phyloP scores from a whole-genome alignment of 2,329 filamentous ascomycete species.

The Diaporthe sp. region DNA sequence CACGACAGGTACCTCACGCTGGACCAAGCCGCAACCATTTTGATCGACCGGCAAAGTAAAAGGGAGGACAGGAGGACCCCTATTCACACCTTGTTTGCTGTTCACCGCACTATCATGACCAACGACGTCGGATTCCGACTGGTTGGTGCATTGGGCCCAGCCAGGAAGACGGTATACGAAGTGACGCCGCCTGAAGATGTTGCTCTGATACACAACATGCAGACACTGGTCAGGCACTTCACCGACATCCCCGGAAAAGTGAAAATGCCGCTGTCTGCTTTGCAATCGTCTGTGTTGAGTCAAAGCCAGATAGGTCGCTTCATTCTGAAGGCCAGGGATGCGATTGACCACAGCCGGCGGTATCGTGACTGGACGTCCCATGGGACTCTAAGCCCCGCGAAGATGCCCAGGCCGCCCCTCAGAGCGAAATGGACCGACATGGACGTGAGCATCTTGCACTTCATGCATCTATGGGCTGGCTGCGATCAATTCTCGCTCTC shows the following conservation, averaged over 20 bases:
- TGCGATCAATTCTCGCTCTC: conserved; percentile 65
- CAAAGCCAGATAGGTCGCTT: conserved; percentile 58
- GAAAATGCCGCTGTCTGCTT: conserved; percentile 43
- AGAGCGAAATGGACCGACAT: conserved; percentile 57
- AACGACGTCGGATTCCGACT: conserved; percentile 73
- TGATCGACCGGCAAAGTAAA: conserved; percentile 50
- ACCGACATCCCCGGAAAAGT: conserved; percentile 54
- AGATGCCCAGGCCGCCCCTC: conserved; percentile 37
- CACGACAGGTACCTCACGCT: conserved; percentile 62
- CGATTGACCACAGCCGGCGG: conserved; percentile 66
- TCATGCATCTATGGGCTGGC: conserved; percentile 78
- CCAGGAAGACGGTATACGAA: conserved; percentile 71
- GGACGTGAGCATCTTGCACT: conserved; percentile 72
- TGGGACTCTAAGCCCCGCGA: conserved; percentile 61
- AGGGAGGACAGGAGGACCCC: conserved; percentile 55
- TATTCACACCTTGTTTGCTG: conserved; percentile 73
- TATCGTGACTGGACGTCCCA: conserved; percentile 62
- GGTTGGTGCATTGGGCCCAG: conserved; percentile 61
- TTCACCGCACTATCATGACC: conserved; percentile 74
- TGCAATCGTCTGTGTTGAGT: conserved; percentile 41
- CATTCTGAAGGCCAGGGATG: conserved; percentile 60
- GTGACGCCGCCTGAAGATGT: conserved; percentile 71
- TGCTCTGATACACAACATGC: conserved; percentile 62
- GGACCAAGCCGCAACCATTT: conserved; percentile 62
- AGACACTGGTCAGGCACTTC: conserved; percentile 66